Evolutionary conservation across 345 rosid species (phyloP).

Genomic region (Boechera retrofracta): DNA sequence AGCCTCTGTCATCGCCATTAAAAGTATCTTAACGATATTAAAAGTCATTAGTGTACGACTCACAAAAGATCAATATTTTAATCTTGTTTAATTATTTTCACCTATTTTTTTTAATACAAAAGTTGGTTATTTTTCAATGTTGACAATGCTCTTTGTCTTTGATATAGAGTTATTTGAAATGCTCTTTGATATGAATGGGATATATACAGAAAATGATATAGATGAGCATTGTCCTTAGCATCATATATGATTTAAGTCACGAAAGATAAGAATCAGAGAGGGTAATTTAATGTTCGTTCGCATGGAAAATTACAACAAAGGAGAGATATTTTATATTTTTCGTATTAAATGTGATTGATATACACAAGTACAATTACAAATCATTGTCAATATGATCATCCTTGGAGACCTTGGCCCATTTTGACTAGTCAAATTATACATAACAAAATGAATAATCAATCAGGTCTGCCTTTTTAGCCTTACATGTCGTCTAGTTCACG

Average conservation of each 20-base stretch:
- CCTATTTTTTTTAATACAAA: neutral
- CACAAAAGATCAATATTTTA: neutral
- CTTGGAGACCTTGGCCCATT: constrained; percentile 21
- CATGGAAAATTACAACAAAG: neutral
- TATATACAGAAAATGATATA: no score
- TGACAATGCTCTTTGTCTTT: no score
- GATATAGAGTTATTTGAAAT: no score
- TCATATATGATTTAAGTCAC: neutral
- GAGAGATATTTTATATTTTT: neutral
- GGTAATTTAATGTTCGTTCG: neutral
- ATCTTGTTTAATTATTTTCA: neutral
- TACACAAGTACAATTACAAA: constrained; percentile 24
- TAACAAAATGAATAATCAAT: constrained; percentile 16
- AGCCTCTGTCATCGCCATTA: neutral
- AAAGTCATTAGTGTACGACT: neutral
- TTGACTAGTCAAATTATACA: constrained; percentile 31
- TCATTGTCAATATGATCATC: constrained; percentile 38
- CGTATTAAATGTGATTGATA: constrained; percentile 23
- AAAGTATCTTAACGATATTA: neutral
- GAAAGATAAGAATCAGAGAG: neutral
- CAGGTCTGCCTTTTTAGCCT: constrained; percentile 9
- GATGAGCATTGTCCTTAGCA: no score
- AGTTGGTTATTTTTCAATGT: no score
- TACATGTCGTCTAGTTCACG: constrained; percentile 37
- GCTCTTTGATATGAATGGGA: no score